A percentile compares a stretch with the other conserved stretches of the same genome.
Evolutionary conservation across 805 yeast species (phyloP).

Genomic region (Wickerhamomyces sydowiorum): DNA sequence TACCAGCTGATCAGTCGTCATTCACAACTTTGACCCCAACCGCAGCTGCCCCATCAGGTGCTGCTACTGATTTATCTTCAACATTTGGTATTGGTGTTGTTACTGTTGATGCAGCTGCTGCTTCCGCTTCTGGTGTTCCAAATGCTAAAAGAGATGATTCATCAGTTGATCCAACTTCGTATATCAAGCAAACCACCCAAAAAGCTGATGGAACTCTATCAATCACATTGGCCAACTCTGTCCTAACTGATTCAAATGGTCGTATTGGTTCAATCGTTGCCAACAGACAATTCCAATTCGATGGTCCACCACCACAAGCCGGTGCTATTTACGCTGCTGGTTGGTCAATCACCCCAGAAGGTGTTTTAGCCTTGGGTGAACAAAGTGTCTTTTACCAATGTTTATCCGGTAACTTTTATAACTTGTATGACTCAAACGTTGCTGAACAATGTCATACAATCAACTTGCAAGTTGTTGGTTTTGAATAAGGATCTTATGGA

Average conservation of each 20-base stretch:
- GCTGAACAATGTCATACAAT: constrained; percentile 55
- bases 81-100: constrained; percentile 36
- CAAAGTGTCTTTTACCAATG: constrained; percentile 57
- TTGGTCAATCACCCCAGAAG: constrained; percentile 42
- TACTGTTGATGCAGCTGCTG: constrained; percentile 22
- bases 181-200: constrained; percentile 24
- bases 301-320: constrained; percentile 76
- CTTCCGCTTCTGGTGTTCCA: constrained; percentile 13
- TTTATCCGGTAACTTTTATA: constrained; percentile 61
- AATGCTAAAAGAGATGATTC: constrained; percentile 1
- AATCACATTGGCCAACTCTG: constrained; percentile 42
- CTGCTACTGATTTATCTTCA: constrained; percentile 35
- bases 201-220: constrained; percentile 26
- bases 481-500: constrained; percentile 26
- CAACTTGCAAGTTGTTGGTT: constrained; percentile 41
- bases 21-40: constrained; percentile 19
- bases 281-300: constrained; percentile 74
- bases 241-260: constrained; percentile 48
- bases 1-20: constrained; percentile 16
- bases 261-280: constrained; percentile 72
- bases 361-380: constrained; percentile 53
- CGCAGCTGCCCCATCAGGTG: constrained; percentile 35
- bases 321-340: constrained; percentile 61
- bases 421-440: constrained; percentile 52
- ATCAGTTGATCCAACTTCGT: constrained; percentile 2